Evolutionary conservation across 495 filamentous ascomycete genomes (phyloP), one percentile per base, ranked within the genome.

Genomic region (Neurospora africana): DNA sequence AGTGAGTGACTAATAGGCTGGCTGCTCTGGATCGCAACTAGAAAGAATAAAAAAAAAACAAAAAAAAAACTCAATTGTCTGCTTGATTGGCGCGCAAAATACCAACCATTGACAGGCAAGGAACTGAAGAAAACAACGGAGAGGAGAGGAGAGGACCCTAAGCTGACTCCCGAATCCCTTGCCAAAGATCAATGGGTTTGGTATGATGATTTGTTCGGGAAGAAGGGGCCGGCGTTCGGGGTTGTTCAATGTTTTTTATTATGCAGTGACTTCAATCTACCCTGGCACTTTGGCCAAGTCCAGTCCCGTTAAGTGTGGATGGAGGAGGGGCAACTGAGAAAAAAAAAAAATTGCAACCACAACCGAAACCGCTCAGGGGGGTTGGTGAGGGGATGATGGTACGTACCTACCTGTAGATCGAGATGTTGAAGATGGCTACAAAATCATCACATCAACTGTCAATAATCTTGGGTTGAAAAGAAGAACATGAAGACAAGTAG

Each of bases 321-420:
- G 73, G 76, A 77, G 74, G 76, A 79, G 78, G 75, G 78, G 76
- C 74, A 77, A 17, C 74, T 61, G 69, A 43, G 68, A 53, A 69
- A 75, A 76, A 37, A 37, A 37, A 38, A 80, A 81, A 81, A 79
- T 70, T 76, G 69, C 27, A 65, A 65, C 23, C 53, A 74, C 58
- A 76, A 76, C 79, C 80, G 80, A 81, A 79, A 79, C 76, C 80
- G 80, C 80, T 78, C 69, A 53, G 43, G 58, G 69, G 70, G 68
- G 53, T 33, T 61, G 53, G 53, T 33, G 27, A 61, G 53, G 53
- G 53, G 44, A 27, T 53, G n/a, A 44, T 27, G 44, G 47, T 58
- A 58, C 47, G 53, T 65, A 65, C 53, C 27, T 9, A 65, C 53
- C 53, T 9, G 27, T 17, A 65, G 53, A 65, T 65, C 53, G 53